These are phyloP conservation scores for Alternaria ethzedia DNA, from an alignment of 2,329 filamentous ascomycete species.

Conservation along the genomic window DNA sequence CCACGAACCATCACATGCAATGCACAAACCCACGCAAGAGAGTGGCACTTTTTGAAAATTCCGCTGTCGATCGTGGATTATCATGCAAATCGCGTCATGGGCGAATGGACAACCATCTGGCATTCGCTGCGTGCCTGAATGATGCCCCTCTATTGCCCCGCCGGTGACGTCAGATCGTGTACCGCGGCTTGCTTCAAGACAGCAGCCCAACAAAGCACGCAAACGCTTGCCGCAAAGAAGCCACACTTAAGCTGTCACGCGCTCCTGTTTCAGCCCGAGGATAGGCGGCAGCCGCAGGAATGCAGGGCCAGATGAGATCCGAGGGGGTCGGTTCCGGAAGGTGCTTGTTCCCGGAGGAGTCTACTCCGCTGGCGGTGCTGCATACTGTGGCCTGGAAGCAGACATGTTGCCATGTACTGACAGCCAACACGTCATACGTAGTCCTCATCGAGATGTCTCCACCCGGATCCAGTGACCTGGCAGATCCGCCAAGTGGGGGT, in stretches of 20 bases:
- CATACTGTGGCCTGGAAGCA: conserved; percentile 1
- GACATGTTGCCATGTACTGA: background rate
- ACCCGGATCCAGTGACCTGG: conserved; percentile 1
- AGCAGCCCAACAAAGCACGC: conserved; percentile 11
- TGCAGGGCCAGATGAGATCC: background rate
- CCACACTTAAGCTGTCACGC: conserved; percentile 13
- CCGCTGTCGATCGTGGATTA: conserved; percentile 21
- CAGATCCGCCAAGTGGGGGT: conserved; percentile 1
- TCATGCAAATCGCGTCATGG: conserved; percentile 20
- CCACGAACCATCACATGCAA: conserved; percentile 9
- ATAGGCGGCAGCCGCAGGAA: background rate
- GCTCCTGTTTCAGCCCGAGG: conserved; percentile 7
- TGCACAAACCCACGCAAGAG: conserved; percentile 6
- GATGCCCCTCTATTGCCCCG: conserved; percentile 11
- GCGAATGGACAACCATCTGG: background rate
- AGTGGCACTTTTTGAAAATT: conserved; percentile 12
- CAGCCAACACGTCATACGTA: background rate
- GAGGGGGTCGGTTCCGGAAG: conserved; percentile 2
- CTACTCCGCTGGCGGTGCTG: background rate
- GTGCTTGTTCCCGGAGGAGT: background rate
- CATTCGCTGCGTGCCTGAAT: conserved; percentile 14
- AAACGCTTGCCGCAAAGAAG: conserved; percentile 10
- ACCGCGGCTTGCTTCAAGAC: conserved; percentile 2
- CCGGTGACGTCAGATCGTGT: conserved; percentile 6
- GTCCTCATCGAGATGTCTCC: background rate